Conservation (phyloP, 768 basidiomycete species). For the Suillus luteus region DNA sequence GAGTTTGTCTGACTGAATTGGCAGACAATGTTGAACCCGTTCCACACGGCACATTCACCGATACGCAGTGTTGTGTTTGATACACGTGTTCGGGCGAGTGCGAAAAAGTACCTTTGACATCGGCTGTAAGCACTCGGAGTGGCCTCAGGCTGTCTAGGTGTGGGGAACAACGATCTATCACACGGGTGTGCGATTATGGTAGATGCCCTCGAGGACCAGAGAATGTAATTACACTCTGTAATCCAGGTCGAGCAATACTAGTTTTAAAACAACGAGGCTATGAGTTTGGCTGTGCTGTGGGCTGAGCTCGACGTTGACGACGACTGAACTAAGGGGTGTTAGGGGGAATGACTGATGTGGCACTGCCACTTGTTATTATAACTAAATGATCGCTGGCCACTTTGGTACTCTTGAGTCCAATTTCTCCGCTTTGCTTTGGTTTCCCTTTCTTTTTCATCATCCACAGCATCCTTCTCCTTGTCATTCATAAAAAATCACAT, state of each 20-base stretch:
- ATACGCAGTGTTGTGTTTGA: constrained; percentile 87
- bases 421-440: constrained; percentile 28
- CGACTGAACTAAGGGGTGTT: background rate
- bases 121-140: background rate
- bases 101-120: constrained; percentile 72
- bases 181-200: background rate
- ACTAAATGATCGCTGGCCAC: background rate
- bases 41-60: constrained; percentile 85
- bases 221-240: background rate
- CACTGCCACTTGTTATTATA: constrained; percentile 10
- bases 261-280: background rate
- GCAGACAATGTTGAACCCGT: constrained; percentile 92
- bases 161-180: background rate
- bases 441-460: constrained; percentile 28
- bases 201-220: background rate
- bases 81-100: constrained; percentile 77
- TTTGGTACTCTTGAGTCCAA: constrained; percentile 27
- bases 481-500: constrained; percentile 14
- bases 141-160: background rate
- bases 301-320: background rate
- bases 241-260: background rate
- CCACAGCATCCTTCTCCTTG: constrained; percentile 17
- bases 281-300: background rate
- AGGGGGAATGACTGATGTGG: constrained; percentile 2
- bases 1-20: background rate